phyloP scores from a whole-genome alignment of 2,329 filamentous ascomycete species.

The Nothopassalora personata region DNA sequence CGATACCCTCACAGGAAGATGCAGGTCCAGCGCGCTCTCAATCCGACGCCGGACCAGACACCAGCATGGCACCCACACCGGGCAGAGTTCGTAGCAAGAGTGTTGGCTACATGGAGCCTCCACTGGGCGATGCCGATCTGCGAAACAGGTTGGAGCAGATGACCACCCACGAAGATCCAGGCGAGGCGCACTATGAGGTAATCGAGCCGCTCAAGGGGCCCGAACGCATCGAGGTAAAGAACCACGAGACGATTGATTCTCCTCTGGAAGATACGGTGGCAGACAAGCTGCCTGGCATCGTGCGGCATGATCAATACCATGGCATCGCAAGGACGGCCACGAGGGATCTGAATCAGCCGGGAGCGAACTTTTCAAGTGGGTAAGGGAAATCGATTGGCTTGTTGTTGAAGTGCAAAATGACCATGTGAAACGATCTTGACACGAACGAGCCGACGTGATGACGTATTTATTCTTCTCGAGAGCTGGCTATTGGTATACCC shows the following conservation, averaged over 20 bases:
- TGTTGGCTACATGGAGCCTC: conserved; percentile 11
- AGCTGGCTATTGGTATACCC: background rate
- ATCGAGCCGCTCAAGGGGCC: conserved; percentile 7
- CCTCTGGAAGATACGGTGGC: conserved; percentile 25
- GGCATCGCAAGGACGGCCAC: conserved; percentile 32
- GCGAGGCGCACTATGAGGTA: background rate
- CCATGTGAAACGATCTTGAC: background rate
- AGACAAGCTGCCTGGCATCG: conserved; percentile 28
- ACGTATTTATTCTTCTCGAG: background rate
- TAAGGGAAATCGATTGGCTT: background rate
- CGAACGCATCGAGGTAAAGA: conserved; percentile 7
- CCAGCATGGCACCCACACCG: background rate
- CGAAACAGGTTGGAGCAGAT: conserved; percentile 16
- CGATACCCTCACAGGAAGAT: conserved; percentile 9
- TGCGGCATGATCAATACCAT: conserved; percentile 42
- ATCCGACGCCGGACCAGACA: conserved; percentile 25
- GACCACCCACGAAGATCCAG: conserved; percentile 10
- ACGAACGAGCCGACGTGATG: background rate
- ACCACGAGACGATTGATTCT: conserved; percentile 17
- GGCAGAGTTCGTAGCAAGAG: conserved; percentile 21
- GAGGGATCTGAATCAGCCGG: conserved; percentile 34
- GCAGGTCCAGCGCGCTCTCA: conserved; percentile 24
- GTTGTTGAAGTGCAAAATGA: background rate
- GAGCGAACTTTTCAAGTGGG: conserved; percentile 1
- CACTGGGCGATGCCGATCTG: conserved; percentile 11